phyloP scores from a whole-genome alignment of 2,329 filamentous ascomycete genomes.

The Colletotrichum lentis region DNA sequence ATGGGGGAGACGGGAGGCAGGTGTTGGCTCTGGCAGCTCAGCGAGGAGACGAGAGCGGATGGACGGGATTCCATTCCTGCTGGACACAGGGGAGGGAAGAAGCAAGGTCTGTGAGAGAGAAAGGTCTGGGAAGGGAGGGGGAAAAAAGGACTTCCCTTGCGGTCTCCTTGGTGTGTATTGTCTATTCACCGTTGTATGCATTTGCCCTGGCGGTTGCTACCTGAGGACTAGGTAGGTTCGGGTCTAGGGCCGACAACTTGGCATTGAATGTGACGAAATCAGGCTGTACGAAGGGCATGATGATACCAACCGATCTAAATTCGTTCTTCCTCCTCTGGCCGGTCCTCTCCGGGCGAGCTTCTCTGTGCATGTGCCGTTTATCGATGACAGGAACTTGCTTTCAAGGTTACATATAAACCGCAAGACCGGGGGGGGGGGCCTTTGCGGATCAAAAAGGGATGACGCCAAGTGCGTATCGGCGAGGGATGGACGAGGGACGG shows the following conservation, averaged over 20 bases:
- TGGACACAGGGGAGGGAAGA: background rate
- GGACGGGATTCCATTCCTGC: constrained; percentile 1
- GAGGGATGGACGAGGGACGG: no score
- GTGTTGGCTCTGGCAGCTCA: constrained; percentile 26
- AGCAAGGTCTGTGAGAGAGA: background rate
- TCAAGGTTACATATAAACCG: no score
- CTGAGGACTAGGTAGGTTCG: background rate
- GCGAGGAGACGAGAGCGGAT: background rate
- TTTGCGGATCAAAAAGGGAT: no score
- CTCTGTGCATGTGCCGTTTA: background rate
- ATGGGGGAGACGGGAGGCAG: background rate
- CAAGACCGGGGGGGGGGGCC: no score
- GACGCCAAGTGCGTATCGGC: no score
- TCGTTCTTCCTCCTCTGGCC: background rate
- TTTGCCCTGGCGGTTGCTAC: background rate
- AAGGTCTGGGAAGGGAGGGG: background rate
- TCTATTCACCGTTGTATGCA: background rate
- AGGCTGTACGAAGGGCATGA: background rate
- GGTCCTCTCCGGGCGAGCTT: background rate
- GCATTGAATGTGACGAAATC: background rate
- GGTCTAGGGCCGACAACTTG: background rate
- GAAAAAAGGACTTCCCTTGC: background rate
- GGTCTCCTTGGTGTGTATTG: background rate
- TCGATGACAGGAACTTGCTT: background rate
- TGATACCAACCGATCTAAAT: background rate